Evolutionary conservation across 345 rosid species (phyloP), one percentile per base, ranked within the genome.

Genomic region (Conringia planisiliqua): DNA sequence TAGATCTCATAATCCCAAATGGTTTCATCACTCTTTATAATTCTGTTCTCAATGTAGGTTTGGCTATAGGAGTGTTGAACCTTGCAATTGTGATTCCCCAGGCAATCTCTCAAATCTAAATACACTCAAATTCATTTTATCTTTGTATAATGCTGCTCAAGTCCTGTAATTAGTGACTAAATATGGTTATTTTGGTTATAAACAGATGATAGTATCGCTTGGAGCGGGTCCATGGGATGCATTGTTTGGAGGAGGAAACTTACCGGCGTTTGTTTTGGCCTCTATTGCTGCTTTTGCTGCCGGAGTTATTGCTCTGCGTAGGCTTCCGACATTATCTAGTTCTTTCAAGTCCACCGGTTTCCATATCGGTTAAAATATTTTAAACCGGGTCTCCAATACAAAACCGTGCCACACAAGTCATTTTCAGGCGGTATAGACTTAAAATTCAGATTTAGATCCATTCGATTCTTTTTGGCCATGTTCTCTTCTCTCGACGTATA

Each of bases 201-300:
- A 65, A 71, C 83, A 90, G 98, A 92, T 92, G 97, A 74, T 90
- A 61, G 82, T 90, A 62, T 90, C 99, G 10, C 79, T 95, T 26
- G 98, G 96, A 26, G 96, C 91, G n/a, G 99, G 98, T 74, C 99
- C 94, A 33, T 92, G 97, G 98, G 98, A 95, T 82, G 96, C 90
- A 8, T 79, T 90, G 48, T 95, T 92, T 68, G 99, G 99, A 52
- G 99, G 98, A 71, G 99, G 99, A 40, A 95, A 95, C 73, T 77
- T 89, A 75, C 99, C 99, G 13, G 99, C 98, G 12, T 95, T 90
- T 66, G 84, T 87, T 59, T 62, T 95, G 80, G 96, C 98, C 39
- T 83, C 97, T 40, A 44, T 84, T 5, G 79, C 79, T 66, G 96
- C 98, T 22, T 86, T 92, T 20, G 91, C 89, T 3, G 96, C 92